Percentiles rank a stretch among this genome's conserved stretches.
phyloP scores from a whole-genome alignment of 805 yeast species.

The Teunomyces lycoperdinae region DNA sequence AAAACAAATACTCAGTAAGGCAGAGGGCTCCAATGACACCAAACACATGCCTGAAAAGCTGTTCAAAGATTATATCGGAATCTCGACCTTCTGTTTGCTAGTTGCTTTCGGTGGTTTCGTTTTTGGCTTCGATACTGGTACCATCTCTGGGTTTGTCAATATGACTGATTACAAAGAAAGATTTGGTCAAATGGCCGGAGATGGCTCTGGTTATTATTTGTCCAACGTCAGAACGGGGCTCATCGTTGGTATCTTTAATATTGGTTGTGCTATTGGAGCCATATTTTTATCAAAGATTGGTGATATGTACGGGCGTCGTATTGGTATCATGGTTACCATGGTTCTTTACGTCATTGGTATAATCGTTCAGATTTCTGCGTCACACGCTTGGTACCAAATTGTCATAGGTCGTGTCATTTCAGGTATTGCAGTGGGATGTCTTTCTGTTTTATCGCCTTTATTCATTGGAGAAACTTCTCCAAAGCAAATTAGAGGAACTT shows the following conservation, averaged over 20 bases:
- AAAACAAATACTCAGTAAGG: background rate
- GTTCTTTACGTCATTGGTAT: constrained; percentile 59
- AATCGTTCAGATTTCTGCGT: constrained; percentile 56
- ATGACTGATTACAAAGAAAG: constrained; percentile 54
- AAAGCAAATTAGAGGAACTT: constrained; percentile 65
- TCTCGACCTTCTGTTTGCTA: constrained; percentile 45
- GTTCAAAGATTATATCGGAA: constrained; percentile 30
- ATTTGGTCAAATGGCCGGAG: constrained; percentile 42
- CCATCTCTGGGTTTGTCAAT: constrained; percentile 68
- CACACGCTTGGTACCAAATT: constrained; percentile 57
- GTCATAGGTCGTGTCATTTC: constrained; percentile 61
- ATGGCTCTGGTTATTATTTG: constrained; percentile 39
- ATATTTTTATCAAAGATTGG: constrained; percentile 53
- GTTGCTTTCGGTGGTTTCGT: constrained; percentile 77
- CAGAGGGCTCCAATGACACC: background rate
- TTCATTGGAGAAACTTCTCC: constrained; percentile 71
- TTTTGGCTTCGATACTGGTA: constrained; percentile 79
- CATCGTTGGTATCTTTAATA: constrained; percentile 56
- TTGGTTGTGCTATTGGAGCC: constrained; percentile 76
- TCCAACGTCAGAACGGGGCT: constrained; percentile 51
- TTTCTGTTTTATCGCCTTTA: constrained; percentile 65
- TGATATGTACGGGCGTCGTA: constrained; percentile 60
- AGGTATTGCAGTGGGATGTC: constrained; percentile 73
- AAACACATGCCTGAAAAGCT: constrained; percentile 28
- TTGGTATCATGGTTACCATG: constrained; percentile 53